Base-by-base conservation (phyloP, 148 eudicot genomes). In the Gaultheria prostrata region DNA sequence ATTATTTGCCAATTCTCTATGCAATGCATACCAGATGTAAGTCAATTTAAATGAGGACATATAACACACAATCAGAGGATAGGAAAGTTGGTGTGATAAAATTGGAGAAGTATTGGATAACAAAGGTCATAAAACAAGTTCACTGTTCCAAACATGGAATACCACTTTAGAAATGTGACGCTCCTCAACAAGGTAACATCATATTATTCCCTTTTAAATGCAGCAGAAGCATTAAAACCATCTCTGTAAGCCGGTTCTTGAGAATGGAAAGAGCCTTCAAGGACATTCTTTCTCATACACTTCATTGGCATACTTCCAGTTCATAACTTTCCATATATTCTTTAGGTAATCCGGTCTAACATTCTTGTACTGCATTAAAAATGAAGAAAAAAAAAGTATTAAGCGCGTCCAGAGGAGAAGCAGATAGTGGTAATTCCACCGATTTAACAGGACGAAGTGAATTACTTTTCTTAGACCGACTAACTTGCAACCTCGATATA, bases 261-360 rank as follows among this genome's bases (percentile, higher is more conserved):
- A 83, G 21, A 30, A 33, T 28, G 48, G 6, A 18, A 24, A 43
- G 14, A 48, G 86, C 70, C 76, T 81, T 83, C 84, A 84, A 76
- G 94, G 90, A 80, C 89, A 85, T 83, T 94, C 98, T 77, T 94
- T 95, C 2, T 91, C 96, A 69, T 89, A 94, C 45, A 94, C 90
- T 28, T 91, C 93, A 72, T 89, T 84, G 10, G 98, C 96, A 69
- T 88, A 90, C 79, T 93, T 92, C 98, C 98, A 95, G 90, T 93
- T 90, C 14, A 95, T 88, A 26, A 95, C 95, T 84, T 92, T 93
- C 98, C 98, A 95, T 78, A 95, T 91, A 75, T 91, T 93, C 93
- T 93, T 93, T 82, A 95, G 87, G 84, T 94, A 95, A 86, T 93
- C 96, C 1, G 96, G 98, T 83, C 89, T 93, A 73, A 94, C 95